These are phyloP conservation scores for Juncus effusus DNA, from an alignment of 176 grass and related monocot genomes.

Conservation along the genomic window DNA sequence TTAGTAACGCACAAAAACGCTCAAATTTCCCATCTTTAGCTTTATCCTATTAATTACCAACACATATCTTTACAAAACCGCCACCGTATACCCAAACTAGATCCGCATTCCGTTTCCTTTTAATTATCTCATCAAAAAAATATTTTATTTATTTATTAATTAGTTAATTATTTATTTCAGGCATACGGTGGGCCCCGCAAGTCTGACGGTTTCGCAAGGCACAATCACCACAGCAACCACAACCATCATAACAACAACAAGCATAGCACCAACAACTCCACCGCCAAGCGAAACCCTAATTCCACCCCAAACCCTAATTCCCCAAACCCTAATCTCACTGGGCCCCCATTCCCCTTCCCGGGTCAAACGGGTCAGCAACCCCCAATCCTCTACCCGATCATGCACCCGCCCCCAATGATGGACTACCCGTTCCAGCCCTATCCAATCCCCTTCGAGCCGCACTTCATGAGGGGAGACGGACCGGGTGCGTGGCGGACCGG, in stretches of 20 bases:
- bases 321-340: constrained; percentile 16
- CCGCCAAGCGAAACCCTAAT: constrained; percentile 26
- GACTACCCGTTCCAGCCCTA: constrained; percentile 31
- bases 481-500: constrained; percentile 17
- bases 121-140: too few species aligned
- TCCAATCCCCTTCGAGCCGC: constrained; percentile 32
- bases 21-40: too few species aligned
- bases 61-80: too few species aligned
- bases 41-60: too few species aligned
- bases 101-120: too few species aligned
- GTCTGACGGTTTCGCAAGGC: constrained; percentile 35
- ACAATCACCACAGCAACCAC: constrained; percentile 30
- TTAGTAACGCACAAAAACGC: too few species aligned
- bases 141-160: too few species aligned
- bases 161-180: constrained; percentile 17
- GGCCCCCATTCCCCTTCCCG: constrained; percentile 40
- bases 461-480: constrained; percentile 29
- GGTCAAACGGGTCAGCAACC: constrained; percentile 22
- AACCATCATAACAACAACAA: constrained; percentile 30
- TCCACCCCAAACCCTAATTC: constrained; percentile 13
- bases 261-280: constrained; percentile 14
- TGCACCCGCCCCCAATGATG: constrained; percentile 40
- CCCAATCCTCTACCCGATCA: neutral
- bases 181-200: constrained; percentile 31
- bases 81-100: too few species aligned